phyloP scores from a whole-genome alignment of 2,329 filamentous ascomycete species.

The Pseudogymnoascus pannorum region DNA sequence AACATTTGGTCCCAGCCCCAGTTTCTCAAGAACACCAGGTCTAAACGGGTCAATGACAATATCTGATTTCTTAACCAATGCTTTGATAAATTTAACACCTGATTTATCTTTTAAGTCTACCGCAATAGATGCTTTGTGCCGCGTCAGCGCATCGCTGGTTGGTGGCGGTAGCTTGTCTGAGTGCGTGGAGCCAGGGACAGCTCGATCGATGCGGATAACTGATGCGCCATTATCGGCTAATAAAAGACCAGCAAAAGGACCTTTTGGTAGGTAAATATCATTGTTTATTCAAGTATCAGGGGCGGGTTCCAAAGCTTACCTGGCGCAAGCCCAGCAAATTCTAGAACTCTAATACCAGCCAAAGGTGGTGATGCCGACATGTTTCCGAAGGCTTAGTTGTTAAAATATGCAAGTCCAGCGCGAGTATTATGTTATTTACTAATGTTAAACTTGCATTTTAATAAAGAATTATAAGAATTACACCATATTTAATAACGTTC shows the following conservation, averaged over 20 bases:
- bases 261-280: conserved; percentile 36
- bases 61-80: conserved; percentile 58
- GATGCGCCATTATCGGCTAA: conserved; percentile 84
- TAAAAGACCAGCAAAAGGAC: conserved; percentile 80
- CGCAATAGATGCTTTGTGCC: conserved; percentile 72
- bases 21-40: conserved; percentile 79
- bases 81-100: conserved; percentile 59
- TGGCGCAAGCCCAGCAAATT: conserved; percentile 57
- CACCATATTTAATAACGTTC: neutral
- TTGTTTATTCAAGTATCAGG: conserved; percentile 2
- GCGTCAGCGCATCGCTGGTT: conserved; percentile 65
- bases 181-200: conserved; percentile 38
- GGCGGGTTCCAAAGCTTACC: conserved; percentile 31
- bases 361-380: conserved; percentile 37
- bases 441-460: neutral
- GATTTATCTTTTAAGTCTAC: conserved; percentile 66
- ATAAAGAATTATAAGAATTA: neutral
- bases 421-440: neutral
- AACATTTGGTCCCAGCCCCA: conserved; percentile 64
- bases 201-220: conserved; percentile 78
- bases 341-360: conserved; percentile 53
- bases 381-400: neutral
- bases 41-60: conserved; percentile 90
- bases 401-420: neutral
- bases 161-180: conserved; percentile 34